Percentiles rank a stretch among this genome's conserved stretches.
phyloP scores from a whole-genome alignment of 2,329 filamentous ascomycete genomes.

The Niveomyces coronatus region DNA sequence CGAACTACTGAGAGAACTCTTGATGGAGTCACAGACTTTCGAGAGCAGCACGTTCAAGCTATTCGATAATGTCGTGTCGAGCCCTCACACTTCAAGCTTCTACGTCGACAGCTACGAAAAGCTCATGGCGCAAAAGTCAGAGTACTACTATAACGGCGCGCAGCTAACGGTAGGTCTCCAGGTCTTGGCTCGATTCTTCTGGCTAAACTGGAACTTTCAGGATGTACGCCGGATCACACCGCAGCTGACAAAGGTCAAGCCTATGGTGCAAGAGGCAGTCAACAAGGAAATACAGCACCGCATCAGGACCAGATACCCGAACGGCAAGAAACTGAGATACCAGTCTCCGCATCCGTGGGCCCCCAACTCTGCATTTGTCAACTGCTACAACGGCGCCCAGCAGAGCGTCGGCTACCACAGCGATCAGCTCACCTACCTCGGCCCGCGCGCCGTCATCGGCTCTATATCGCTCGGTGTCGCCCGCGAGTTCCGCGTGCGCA shows the following conservation, averaged over 20 bases:
- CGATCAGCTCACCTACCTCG: constrained; percentile 87
- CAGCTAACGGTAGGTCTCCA: constrained; percentile 43
- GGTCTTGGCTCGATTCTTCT: background rate
- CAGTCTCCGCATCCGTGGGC: constrained; percentile 66
- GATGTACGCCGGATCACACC: constrained; percentile 71
- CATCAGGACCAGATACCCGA: constrained; percentile 57
- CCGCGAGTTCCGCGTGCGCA: constrained; percentile 83
- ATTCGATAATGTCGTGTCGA: constrained; percentile 78
- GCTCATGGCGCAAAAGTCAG: constrained; percentile 56
- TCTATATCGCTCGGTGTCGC: constrained; percentile 84
- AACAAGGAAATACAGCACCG: constrained; percentile 66
- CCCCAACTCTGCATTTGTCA: constrained; percentile 88
- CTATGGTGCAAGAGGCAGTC: constrained; percentile 61
- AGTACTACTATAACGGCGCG: constrained; percentile 80
- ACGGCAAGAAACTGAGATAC: constrained; percentile 62
- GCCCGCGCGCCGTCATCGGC: constrained; percentile 79
- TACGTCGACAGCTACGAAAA: constrained; percentile 71
- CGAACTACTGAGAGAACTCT: constrained; percentile 61
- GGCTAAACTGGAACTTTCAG: constrained; percentile 21
- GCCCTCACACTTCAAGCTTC: constrained; percentile 74
- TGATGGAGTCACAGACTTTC: constrained; percentile 64
- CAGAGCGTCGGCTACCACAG: constrained; percentile 88
- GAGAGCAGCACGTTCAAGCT: constrained; percentile 67
- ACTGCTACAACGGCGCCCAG: constrained; percentile 75
- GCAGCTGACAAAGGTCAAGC: constrained; percentile 59